phyloP scores from a whole-genome alignment of 257 asterid species.

The Solanum arcanum region DNA sequence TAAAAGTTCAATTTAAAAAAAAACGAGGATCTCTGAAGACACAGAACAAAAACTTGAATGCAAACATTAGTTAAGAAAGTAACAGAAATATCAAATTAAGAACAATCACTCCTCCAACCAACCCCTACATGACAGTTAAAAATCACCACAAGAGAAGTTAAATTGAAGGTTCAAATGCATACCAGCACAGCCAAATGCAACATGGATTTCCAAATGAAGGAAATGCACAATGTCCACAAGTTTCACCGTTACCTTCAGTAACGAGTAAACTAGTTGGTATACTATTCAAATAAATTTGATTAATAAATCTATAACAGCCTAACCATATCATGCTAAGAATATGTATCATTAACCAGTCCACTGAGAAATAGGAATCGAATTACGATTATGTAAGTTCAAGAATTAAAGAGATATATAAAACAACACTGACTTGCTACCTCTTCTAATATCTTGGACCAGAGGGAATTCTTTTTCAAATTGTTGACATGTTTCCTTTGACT shows the following conservation, averaged over 20 bases:
- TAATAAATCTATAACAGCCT: not conserved
- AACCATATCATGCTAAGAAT: not conserved
- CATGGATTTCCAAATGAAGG: slow-evolving; percentile 70
- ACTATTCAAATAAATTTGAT: not conserved
- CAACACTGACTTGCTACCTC: slow-evolving; percentile 41
- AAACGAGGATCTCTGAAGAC: not conserved
- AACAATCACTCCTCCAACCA: not conserved
- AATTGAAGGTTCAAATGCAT: slow-evolving; percentile 10
- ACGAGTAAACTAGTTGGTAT: not conserved
- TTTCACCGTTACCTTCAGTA: slow-evolving; percentile 78
- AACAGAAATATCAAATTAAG: not conserved
- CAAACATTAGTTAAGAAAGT: not conserved
- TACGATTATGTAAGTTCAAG: not conserved
- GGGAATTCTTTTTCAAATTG: slow-evolving; percentile 65
- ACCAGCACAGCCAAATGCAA: slow-evolving; percentile 62
- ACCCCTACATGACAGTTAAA: not conserved
- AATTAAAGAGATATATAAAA: not conserved
- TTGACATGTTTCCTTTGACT: slow-evolving; percentile 80
- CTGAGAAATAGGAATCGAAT: not conserved
- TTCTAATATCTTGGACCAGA: slow-evolving; percentile 90
- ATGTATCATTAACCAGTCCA: not conserved
- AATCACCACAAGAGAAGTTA: not conserved
- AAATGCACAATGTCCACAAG: slow-evolving; percentile 82
- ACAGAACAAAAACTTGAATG: not conserved
- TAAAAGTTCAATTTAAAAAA: not conserved